These are phyloP conservation scores for Rhodotorula graminis DNA, from an alignment of 768 basidiomycete species.

Conservation along the genomic window DNA sequence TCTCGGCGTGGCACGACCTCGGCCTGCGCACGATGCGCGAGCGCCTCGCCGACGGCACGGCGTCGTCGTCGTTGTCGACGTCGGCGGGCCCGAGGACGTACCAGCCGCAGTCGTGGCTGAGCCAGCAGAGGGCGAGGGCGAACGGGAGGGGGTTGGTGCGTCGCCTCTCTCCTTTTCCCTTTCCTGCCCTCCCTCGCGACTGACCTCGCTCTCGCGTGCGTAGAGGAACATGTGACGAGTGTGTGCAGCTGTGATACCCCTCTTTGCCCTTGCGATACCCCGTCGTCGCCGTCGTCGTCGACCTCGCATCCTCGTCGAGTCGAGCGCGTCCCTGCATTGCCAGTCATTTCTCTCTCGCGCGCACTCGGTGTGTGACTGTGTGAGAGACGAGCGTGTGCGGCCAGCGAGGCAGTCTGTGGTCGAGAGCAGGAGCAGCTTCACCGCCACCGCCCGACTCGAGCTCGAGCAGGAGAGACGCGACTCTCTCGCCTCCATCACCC, in stretches of 20 bases:
- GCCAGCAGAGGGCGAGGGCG: constrained; percentile 25
- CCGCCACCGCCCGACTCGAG: neutral
- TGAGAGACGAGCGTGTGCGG: too few species aligned
- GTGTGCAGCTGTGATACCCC: neutral
- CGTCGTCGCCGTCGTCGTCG: neutral
- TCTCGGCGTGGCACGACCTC: constrained; percentile 65
- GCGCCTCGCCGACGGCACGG: neutral
- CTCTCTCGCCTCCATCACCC: neutral
- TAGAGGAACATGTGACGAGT: neutral
- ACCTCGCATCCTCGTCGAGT: neutral
- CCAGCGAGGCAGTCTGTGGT: neutral
- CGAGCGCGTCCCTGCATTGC: neutral
- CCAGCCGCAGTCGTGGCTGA: constrained; percentile 35
- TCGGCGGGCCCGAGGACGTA: constrained; percentile 5
- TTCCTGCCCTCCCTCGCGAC: neutral
- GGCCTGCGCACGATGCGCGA: constrained; percentile 52
- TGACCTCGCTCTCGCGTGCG: neutral
- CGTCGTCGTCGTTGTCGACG: neutral
- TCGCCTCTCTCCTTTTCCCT: neutral
- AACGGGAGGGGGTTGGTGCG: constrained; percentile 25
- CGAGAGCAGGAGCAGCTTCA: neutral
- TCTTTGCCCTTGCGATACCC: neutral
- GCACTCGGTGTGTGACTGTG: too few species aligned
- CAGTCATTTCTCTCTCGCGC: neutral
- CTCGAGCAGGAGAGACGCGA: neutral